A percentile compares a stretch with the other conserved stretches of the same genome.
Evolutionary conservation across 768 basidiomycete genomes (phyloP).

Genomic region (Tubosaeta sp.): DNA sequence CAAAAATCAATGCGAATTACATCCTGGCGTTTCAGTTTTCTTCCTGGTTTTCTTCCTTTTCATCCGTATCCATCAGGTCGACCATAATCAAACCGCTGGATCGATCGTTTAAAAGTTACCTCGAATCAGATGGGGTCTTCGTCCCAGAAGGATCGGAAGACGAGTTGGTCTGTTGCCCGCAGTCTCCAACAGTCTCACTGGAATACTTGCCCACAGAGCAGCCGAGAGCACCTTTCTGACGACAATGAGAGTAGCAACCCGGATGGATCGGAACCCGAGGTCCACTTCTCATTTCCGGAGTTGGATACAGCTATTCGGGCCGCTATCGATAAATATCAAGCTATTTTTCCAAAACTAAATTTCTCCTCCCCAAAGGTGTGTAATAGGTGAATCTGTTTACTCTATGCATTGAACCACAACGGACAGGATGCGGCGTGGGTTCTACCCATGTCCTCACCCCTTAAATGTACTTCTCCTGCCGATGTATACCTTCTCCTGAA

Average conservation of each 20-base stretch:
- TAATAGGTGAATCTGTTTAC: background rate
- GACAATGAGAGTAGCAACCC: constrained; percentile 41
- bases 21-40: constrained; percentile 79
- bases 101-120: constrained; percentile 60
- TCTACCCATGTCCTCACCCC: constrained; percentile 73
- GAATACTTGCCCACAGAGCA: constrained; percentile 35
- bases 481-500: constrained; percentile 93
- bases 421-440: constrained; percentile 89
- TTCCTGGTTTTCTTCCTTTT: constrained; percentile 76
- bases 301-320: constrained; percentile 70
- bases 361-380: constrained; percentile 89
- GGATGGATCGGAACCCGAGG: constrained; percentile 33
- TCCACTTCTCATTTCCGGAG: constrained; percentile 69
- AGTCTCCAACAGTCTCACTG: background rate
- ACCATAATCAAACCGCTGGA: constrained; percentile 69
- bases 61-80: constrained; percentile 61
- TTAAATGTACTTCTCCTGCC: constrained; percentile 82
- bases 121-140: constrained; percentile 81
- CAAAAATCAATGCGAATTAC: constrained; percentile 44
- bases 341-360: constrained; percentile 94
- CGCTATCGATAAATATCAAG: constrained; percentile 64
- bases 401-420: constrained; percentile 1
- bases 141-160: constrained; percentile 81
- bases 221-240: constrained; percentile 58
- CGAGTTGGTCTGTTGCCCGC: constrained; percentile 42